Percentiles rank a stretch among this genome's conserved stretches.
Conservation (phyloP, 176 grass and related monocot species). For the Musa beccarii region DNA sequence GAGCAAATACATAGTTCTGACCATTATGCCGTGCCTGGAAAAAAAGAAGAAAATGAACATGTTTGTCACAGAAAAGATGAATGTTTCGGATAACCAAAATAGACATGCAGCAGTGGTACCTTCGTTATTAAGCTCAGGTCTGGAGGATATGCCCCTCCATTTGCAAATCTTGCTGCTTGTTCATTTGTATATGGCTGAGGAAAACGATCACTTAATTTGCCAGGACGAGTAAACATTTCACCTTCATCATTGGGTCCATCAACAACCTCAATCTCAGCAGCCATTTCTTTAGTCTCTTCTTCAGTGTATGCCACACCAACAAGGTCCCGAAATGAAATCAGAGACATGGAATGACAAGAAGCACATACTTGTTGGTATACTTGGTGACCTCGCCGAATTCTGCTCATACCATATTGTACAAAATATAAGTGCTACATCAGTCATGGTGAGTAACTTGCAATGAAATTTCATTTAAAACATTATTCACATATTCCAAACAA, state of each 20-base stretch:
- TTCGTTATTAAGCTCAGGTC: conserved; percentile 96
- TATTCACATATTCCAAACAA: no score
- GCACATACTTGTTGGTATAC: conserved; percentile 97
- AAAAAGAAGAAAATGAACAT: conserved; percentile 7
- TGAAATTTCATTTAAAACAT: no score
- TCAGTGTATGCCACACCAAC: conserved; percentile 96
- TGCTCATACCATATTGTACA: conserved; percentile 24
- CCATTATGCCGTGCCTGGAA: conserved; percentile 82
- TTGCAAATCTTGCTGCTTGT: conserved; percentile 91
- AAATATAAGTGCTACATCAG: no score
- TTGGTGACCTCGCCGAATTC: conserved; percentile 90
- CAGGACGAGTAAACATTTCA: conserved; percentile 77
- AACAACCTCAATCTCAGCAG: conserved; percentile 93
- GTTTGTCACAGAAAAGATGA: conserved; percentile 10
- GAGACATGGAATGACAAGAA: conserved; percentile 94
- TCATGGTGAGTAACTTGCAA: no score
- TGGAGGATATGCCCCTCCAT: conserved; percentile 93
- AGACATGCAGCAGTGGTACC: conserved; percentile 27
- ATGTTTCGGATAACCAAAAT: conserved; percentile 11
- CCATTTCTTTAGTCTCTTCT: conserved; percentile 95
- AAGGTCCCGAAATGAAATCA: conserved; percentile 89
- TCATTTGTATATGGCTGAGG: conserved; percentile 90
- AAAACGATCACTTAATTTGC: conserved; percentile 88
- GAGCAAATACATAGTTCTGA: conserved; percentile 93
- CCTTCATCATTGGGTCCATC: conserved; percentile 97